These are phyloP conservation scores for Penicillium griseofulvum DNA, from an alignment of 2,329 filamentous ascomycete species.

Conservation along the genomic window DNA sequence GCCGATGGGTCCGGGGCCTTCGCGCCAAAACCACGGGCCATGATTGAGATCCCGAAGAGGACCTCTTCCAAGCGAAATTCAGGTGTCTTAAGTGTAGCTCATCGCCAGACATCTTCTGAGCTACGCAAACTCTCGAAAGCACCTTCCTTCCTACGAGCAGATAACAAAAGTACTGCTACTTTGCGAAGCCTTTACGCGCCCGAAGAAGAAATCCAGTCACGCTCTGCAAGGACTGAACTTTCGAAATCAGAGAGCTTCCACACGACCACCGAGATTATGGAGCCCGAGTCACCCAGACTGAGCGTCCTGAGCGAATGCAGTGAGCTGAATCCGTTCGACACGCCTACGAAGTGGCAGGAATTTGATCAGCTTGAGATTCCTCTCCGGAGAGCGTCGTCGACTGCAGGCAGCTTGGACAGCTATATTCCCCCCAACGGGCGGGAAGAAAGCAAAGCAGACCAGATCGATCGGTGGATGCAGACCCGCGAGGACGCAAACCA, in stretches of 20 bases:
- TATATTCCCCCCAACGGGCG: slow-evolving; percentile 14
- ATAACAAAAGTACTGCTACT: slow-evolving; percentile 37
- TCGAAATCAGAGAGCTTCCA: slow-evolving; percentile 38
- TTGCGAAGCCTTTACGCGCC: slow-evolving; percentile 41
- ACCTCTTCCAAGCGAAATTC: slow-evolving; percentile 37
- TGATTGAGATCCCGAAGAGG: slow-evolving; percentile 40
- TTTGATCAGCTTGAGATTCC: slow-evolving; percentile 32
- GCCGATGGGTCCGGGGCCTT: slow-evolving; percentile 26
- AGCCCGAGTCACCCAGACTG: slow-evolving; percentile 41
- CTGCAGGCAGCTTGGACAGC: slow-evolving; percentile 16
- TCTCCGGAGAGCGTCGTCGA: slow-evolving; percentile 19
- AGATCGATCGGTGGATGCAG: slow-evolving; percentile 36
- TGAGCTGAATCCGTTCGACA: slow-evolving; percentile 38
- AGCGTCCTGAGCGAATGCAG: slow-evolving; percentile 48
- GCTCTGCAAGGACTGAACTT: slow-evolving; percentile 26
- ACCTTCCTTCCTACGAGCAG: slow-evolving; percentile 41
- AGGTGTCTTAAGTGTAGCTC: slow-evolving; percentile 9
- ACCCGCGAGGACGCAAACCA: slow-evolving; percentile 19
- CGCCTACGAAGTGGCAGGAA: slow-evolving; percentile 16
- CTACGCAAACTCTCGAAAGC: slow-evolving; percentile 32
- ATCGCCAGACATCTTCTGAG: slow-evolving; percentile 20
- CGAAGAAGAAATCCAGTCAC: slow-evolving; percentile 27
- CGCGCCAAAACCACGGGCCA: slow-evolving; percentile 28
- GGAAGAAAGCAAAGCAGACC: slow-evolving; percentile 23
- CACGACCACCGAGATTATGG: slow-evolving; percentile 34